Evolutionary conservation across 2,329 filamentous ascomycete genomes (phyloP).

Genomic region (Penicillium concentricum): DNA sequence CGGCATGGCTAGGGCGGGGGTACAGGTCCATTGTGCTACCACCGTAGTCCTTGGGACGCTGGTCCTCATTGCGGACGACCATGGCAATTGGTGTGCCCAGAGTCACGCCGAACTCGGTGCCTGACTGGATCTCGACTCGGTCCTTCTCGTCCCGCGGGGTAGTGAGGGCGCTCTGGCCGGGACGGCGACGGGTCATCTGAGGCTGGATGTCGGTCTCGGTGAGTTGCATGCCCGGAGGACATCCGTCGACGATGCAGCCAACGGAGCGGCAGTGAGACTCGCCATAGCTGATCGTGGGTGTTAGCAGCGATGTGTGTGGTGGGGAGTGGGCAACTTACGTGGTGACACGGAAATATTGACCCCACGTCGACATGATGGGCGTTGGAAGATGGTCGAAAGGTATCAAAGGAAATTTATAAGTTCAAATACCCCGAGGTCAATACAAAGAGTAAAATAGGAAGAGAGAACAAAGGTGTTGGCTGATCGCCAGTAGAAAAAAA

Average conservation of each 20-base stretch:
- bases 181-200: slow-evolving; percentile 85
- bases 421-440: not conserved
- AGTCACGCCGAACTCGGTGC: slow-evolving; percentile 84
- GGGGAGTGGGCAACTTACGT: slow-evolving; percentile 58
- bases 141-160: slow-evolving; percentile 94
- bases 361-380: slow-evolving; percentile 78
- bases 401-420: not conserved
- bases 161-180: slow-evolving; percentile 84
- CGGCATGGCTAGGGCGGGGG: slow-evolving; percentile 88
- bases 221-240: slow-evolving; percentile 82
- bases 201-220: slow-evolving; percentile 88
- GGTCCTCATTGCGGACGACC: slow-evolving; percentile 87
- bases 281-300: slow-evolving; percentile 56
- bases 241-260: slow-evolving; percentile 91
- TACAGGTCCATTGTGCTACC: slow-evolving; percentile 85
- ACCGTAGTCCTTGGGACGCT: slow-evolving; percentile 88
- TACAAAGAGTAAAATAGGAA: slow-evolving; percentile 7
- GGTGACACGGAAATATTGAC: slow-evolving; percentile 75
- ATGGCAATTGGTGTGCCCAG: slow-evolving; percentile 88
- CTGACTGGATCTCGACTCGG: slow-evolving; percentile 85
- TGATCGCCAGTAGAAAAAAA: slow-evolving; percentile 5
- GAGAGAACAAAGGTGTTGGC: not conserved
- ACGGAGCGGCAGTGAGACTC: slow-evolving; percentile 91
- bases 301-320: slow-evolving; percentile 18
- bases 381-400: slow-evolving; percentile 1